Evolutionary conservation across 176 grass and related monocot genomes (phyloP), one percentile per base, ranked within the genome.

Genomic region (Alopecurus myosuroides): DNA sequence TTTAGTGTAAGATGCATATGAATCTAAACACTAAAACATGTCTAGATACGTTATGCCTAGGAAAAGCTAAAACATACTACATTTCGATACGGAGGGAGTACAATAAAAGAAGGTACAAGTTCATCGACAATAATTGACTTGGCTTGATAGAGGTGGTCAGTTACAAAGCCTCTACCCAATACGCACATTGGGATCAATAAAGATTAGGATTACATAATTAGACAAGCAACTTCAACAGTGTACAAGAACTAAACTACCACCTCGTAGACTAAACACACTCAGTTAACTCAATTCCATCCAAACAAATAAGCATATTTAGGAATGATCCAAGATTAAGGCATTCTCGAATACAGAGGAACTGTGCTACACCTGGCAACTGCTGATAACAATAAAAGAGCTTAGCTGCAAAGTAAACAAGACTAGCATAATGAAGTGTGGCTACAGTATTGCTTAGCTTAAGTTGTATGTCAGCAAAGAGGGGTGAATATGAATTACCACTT

Each of bases 401-500:
- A 67, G 66, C 45, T 22, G 10, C 42, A 37, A 77, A 70, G 77
- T 46, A 89, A 84, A 17, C 20, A 74, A 18, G 20, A 55, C 9
- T 55, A 45, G 6, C 42, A 30, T 73, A 35, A 72, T 52, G 82
- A 82, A 37, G 44, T 42, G 45, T 0, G 2, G 17, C 18, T 20
- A 14, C 58, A 60, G 60, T 23, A 15, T 23, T 48, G 65, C 67
- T 57, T 33, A 76, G 37, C 55, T 68, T 23, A 82, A 29, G 50
- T 44, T 48, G 45, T 60, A 28, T 72, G 75, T 53, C 26, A 61
- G 26, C 19, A 46, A 73, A 71, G 77, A 22, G 36, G 56, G 25
- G 13, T 79, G 25, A 66, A 28, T 20, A 79, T 85, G 31, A 25
- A 55, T 70, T 88, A 98, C 96, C 96, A 95, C 88, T 98, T 98